Evolutionary conservation across 805 yeast species (phyloP), one percentile per base, ranked within the genome.

Genomic region (Metschnikowia colocasiae): DNA sequence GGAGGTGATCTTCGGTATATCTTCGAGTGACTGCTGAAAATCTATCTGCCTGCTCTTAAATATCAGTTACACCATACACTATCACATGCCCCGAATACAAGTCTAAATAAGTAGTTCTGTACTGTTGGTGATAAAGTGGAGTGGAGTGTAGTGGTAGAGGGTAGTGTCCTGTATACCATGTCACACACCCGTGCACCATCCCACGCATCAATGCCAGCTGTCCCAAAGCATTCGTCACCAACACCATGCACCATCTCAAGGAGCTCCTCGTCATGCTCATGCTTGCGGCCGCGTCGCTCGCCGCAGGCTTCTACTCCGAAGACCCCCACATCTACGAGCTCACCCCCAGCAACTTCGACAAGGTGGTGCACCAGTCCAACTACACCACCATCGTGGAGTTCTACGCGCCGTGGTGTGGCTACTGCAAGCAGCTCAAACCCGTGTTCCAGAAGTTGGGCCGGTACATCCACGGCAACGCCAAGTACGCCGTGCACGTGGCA

Each of bases 331-430:
- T 86, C 3, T 66, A 76, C 43, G 90, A 84, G 56, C 66, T 85
- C 34, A 73, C 76, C 19, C 67, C 82, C 2, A 55, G 71, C 13
- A 82, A 72, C 45, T 90, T 90, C 60, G 81, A 83, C 51, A 76
- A 78, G 47, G 85, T 83, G 41, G 80, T 91, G 3, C 73, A 81
- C 36, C 64, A 73, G 19, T 74, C 95, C 2, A 89, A 89, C 61
- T 85, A 88, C 58, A 85, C 95, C 1, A 67, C 96, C 1, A 68
- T 90, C 16, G 90, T 89, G 19, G 90, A 90, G 69, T 91, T 91
- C 65, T 91, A 85, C 65, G 97, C 98, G 4, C 97, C 97, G 32
- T 91, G 98, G 98, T 92, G 99, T 71, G 97, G 97, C 4, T 89
- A 92, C 65, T 92, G 99, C 67, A 77, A 82, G 58, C 76, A 81